phyloP scores from a whole-genome alignment of 139 green algal genomes.

The Spirogloea muscicola region DNA sequence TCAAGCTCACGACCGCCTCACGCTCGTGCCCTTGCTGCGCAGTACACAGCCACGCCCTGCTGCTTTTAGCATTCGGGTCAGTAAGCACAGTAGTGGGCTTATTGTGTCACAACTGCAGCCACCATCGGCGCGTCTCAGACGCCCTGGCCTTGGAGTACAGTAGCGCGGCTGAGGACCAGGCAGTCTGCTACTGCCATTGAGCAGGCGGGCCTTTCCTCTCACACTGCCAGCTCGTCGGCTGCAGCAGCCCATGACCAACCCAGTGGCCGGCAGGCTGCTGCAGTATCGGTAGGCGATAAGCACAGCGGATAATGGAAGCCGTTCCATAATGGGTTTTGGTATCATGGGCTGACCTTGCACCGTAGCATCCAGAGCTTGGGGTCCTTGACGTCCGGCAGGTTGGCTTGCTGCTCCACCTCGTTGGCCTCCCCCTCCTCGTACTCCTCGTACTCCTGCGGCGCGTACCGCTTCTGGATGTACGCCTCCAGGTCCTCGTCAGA shows the following conservation, averaged over 20 bases:
- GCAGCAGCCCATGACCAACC: too few relatives aligned
- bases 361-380: constrained; percentile 91
- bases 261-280: not conserved
- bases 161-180: not conserved
- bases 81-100: not conserved
- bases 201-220: too few relatives aligned
- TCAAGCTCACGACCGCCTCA: constrained; percentile 73
- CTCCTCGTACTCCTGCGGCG: constrained; percentile 47
- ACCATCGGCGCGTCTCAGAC: not conserved
- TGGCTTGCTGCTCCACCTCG: constrained; percentile 78
- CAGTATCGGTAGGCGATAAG: not conserved
- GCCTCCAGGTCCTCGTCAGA: constrained; percentile 76
- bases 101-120: not conserved
- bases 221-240: too few relatives aligned
- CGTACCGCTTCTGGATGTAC: constrained; percentile 78
- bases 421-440: constrained; percentile 51
- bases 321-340: not conserved
- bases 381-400: constrained; percentile 83
- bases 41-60: not conserved
- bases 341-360: constrained; percentile 40
- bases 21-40: constrained; percentile 68
- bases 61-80: not conserved
- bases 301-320: not conserved
- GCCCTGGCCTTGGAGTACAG: not conserved
- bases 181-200: not conserved